Base-by-base conservation (phyloP, 2,329 filamentous ascomycete species). In the Graphiopsis chlorocephala region DNA sequence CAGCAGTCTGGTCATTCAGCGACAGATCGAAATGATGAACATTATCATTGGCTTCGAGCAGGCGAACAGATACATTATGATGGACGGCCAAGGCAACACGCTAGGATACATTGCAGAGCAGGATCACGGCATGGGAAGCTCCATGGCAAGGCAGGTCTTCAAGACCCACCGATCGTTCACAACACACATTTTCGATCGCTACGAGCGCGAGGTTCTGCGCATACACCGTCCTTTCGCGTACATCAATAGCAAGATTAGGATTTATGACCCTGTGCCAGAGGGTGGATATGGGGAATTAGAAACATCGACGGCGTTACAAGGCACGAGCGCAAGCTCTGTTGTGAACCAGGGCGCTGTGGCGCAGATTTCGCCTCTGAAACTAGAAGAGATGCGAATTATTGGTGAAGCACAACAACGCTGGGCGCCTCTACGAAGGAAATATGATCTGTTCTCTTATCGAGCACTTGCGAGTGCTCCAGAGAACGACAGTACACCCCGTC, bases 21-120 rank as follows among this genome's bases (percentile, higher is more conserved):
- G 87, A 33, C 86, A 89, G 70, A 72, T 89, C 29, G 87, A 89
- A 72, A 82, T 88, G 78, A 87, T 88, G 84, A 89, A 88, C 73
- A 79, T 89, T 11, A 80, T 89, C 71, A 77, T 88, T 74, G 86
- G 87, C 1, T 88, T 88, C 68, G 87, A 89, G 74, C 87, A 89
- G 73, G 86, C 87, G 14, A 89, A 89, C 71, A 82, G 82, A 73
- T 89, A 89, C 72, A 82, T 87, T 15, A 87, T 89, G 57, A 84
- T 88, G 81, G 85, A 88, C 75, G 85, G 85, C 1, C 80, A 84
- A 61, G 87, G 87, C 6, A 84, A 85, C 65, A 86, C 87, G 67
- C 80, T 89, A 50, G 87, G 87, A 14, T 89, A 86, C 69, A 83
- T 89, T 72, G 86, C 85, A 33, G 87, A 89, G 74, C 82, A 84